phyloP scores from a whole-genome alignment of 31 red algal species.

The Endocladia muricata region DNA sequence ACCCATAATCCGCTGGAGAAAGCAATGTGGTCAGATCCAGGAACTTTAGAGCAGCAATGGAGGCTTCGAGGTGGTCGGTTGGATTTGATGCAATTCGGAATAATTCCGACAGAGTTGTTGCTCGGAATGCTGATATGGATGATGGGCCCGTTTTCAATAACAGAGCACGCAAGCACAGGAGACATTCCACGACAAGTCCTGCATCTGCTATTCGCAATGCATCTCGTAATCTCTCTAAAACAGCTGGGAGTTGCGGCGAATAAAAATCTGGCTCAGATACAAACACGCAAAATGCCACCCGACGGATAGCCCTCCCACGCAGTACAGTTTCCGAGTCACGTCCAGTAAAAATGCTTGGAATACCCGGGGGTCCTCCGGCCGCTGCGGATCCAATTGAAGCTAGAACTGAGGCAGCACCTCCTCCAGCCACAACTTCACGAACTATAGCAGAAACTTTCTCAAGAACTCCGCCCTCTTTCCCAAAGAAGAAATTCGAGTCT shows the following conservation, averaged over 20 bases:
- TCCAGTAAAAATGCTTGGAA: conserved; percentile 75
- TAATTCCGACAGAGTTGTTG: conserved; percentile 66
- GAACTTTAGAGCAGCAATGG: conserved; percentile 64
- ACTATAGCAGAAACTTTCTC: conserved; percentile 49
- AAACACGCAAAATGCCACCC: conserved; percentile 69
- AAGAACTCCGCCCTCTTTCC: conserved; percentile 54
- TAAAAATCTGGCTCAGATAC: conserved; percentile 71
- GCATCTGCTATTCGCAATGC: conserved; percentile 57
- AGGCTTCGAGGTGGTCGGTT: conserved; percentile 42
- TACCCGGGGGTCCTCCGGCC: conserved; percentile 37
- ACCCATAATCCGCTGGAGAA: conserved; percentile 69
- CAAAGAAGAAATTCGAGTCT: conserved; percentile 79
- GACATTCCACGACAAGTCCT: conserved; percentile 55
- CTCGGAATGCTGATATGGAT: conserved; percentile 74
- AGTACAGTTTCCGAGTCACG: conserved; percentile 69
- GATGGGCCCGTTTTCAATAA: conserved; percentile 61
- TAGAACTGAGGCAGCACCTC: conserved; percentile 53
- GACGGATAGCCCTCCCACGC: conserved; percentile 54
- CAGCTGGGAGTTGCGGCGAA: conserved; percentile 45
- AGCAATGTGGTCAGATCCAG: conserved; percentile 70
- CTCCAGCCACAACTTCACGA: conserved; percentile 58
- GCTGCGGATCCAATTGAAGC: conserved; percentile 43
- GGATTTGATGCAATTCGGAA: conserved; percentile 59
- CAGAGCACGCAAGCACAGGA: conserved; percentile 67
- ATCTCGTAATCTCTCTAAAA: conserved; percentile 73